Percentiles rank a stretch among this genome's conserved stretches.
These are phyloP conservation scores for Funneliformis mosseae DNA, from an alignment of 192 early-diverging fungal species.

Conservation along the genomic window DNA sequence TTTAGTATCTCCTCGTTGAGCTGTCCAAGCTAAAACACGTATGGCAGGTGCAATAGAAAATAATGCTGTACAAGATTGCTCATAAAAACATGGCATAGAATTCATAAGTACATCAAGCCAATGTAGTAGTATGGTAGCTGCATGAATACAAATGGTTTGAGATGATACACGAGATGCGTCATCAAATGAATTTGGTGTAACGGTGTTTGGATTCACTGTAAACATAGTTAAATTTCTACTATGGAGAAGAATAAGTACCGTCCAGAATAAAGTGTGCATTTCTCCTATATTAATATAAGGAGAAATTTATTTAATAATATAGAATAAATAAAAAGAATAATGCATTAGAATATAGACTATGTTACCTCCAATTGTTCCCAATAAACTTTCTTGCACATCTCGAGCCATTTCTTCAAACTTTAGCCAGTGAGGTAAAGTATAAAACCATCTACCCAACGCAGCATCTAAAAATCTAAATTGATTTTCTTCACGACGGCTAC, in stretches of 20 bases:
- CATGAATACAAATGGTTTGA: constrained; percentile 33
- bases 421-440: constrained; percentile 29
- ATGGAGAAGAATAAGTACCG: constrained; percentile 33
- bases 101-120: constrained; percentile 33
- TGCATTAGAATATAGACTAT: not conserved
- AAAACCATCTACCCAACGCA: constrained; percentile 28
- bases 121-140: constrained; percentile 34
- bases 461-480: constrained; percentile 34
- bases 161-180: constrained; percentile 19
- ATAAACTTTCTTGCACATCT: constrained; percentile 19
- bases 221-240: constrained; percentile 34
- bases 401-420: constrained; percentile 34
- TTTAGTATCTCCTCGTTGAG: constrained; percentile 31
- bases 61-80: constrained; percentile 32
- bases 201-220: not conserved
- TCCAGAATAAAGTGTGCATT: constrained; percentile 34
- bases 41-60: constrained; percentile 32
- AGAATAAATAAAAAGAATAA: not conserved
- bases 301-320: not conserved
- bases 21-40: constrained; percentile 31
- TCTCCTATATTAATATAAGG: constrained; percentile 4
- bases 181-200: not conserved
- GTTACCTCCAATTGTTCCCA: constrained; percentile 33
- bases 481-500: constrained; percentile 25
- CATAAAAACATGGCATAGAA: constrained; percentile 24